Evolutionary conservation across 257 asterid species (phyloP).

Genomic region (Solanum dulcamara): DNA sequence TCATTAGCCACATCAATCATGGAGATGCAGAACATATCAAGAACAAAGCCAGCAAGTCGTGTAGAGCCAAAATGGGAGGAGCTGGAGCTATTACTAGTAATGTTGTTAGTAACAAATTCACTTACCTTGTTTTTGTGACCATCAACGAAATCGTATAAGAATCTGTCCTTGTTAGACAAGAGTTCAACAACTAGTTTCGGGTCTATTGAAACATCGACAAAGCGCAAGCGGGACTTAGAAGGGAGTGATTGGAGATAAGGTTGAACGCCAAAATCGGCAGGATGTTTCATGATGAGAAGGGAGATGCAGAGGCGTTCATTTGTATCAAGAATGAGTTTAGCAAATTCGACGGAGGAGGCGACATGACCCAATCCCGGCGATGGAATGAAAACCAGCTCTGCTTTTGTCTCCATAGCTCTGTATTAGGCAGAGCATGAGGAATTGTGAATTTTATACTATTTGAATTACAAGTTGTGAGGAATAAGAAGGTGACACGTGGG

Average conservation of each 20-base stretch:
- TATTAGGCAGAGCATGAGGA: not conserved
- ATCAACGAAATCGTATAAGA: not conserved
- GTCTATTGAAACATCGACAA: not conserved
- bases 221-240: not conserved
- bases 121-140: not conserved
- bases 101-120: not conserved
- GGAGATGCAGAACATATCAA: not conserved
- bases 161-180: not conserved
- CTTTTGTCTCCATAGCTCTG: not conserved
- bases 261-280: slow-evolving; percentile 5
- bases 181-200: not conserved
- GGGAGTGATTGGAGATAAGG: not conserved
- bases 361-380: slow-evolving; percentile 21
- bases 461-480: not conserved
- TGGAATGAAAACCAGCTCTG: slow-evolving; percentile 16
- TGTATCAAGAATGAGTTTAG: not conserved
- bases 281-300: slow-evolving; percentile 4
- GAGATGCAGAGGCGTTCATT: slow-evolving; percentile 1
- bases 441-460: not conserved
- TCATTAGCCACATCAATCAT: slow-evolving; percentile 12
- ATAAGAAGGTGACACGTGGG: not conserved
- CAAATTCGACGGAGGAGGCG: slow-evolving; percentile 6
- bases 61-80: not conserved
- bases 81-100: not conserved
- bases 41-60: slow-evolving; percentile 1